Evolutionary conservation across 495 filamentous ascomycete genomes (phyloP).

Genomic region (Corynascus novoguineensis): DNA sequence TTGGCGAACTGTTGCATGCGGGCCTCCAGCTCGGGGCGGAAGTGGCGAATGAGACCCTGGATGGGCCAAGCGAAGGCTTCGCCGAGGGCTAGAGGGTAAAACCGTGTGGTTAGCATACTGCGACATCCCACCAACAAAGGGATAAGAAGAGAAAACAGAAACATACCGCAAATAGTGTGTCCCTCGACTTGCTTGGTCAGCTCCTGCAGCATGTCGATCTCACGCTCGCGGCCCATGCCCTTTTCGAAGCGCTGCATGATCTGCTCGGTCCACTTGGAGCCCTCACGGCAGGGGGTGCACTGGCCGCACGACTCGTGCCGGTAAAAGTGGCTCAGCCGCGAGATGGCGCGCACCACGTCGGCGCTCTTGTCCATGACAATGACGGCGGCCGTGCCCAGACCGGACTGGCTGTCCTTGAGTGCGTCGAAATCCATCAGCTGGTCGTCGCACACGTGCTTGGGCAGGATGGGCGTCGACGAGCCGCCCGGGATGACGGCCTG

Average conservation of each 20-base stretch:
- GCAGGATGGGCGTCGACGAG: constrained; percentile 91
- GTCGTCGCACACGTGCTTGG: constrained; percentile 78
- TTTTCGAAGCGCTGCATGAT: constrained; percentile 96
- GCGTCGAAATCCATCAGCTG: constrained; percentile 99
- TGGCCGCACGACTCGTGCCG: constrained; percentile 97
- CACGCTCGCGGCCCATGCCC: constrained; percentile 76
- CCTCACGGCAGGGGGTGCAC: constrained; percentile 97
- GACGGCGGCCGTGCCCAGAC: constrained; percentile 95
- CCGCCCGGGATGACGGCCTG: constrained; percentile 92
- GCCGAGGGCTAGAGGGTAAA: constrained; percentile 57
- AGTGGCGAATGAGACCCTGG: constrained; percentile 95
- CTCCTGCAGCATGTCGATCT: constrained; percentile 99
- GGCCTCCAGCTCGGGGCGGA: constrained; percentile 89
- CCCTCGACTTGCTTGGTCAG: constrained; percentile 98
- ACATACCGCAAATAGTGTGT: constrained; percentile 89
- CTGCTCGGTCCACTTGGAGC: constrained; percentile 95
- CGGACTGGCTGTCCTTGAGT: constrained; percentile 93
- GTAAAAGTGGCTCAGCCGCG: constrained; percentile 91
- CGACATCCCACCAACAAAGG: not conserved
- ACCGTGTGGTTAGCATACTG: not conserved
- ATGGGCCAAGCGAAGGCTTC: constrained; percentile 99
- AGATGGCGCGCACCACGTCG: constrained; percentile 90
- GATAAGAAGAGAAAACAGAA: constrained; percentile 1
- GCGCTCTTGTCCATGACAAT: constrained; percentile 99
- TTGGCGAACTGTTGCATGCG: constrained; percentile 72